Conservation (phyloP, 345 rosid genomes). For the Hibiscus mutabilis region DNA sequence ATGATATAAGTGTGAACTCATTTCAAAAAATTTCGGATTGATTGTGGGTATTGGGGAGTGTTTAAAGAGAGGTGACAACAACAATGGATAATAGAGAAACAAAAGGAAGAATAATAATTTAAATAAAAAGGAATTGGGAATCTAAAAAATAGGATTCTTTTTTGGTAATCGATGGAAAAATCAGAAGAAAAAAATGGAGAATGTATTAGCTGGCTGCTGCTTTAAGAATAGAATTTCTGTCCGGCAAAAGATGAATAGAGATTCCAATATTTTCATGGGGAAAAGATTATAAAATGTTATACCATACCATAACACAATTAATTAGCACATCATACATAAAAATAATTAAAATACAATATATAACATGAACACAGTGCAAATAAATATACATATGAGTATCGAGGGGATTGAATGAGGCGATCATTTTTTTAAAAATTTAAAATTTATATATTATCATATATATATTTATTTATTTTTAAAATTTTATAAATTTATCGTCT, state of each 20-base stretch:
- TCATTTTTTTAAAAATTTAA: no score
- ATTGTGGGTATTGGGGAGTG: background rate
- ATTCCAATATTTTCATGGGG: conserved; percentile 15
- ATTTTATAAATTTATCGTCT: no score
- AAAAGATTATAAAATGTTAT: conserved; percentile 4
- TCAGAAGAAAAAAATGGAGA: conserved; percentile 11
- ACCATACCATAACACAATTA: background rate
- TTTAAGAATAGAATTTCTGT: conserved; percentile 19
- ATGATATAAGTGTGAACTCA: conserved; percentile 2
- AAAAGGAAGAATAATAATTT: conserved; percentile 8
- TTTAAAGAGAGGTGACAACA: background rate
- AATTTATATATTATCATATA: no score
- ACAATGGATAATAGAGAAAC: background rate
- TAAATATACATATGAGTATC: no score
- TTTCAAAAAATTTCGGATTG: conserved; percentile 28
- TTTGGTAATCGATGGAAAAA: conserved; percentile 31
- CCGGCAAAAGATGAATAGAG: conserved; percentile 37
- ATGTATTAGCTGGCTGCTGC: conserved; percentile 14
- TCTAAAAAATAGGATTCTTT: conserved; percentile 23
- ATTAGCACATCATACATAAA: background rate
- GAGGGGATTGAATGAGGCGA: no score
- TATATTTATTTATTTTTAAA: no score
- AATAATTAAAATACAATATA: background rate
- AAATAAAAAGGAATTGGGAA: conserved; percentile 1
- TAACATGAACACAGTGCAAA: no score